These are phyloP conservation scores for Darksidea phi DNA, from an alignment of 495 filamentous ascomycete genomes.

Conservation along the genomic window DNA sequence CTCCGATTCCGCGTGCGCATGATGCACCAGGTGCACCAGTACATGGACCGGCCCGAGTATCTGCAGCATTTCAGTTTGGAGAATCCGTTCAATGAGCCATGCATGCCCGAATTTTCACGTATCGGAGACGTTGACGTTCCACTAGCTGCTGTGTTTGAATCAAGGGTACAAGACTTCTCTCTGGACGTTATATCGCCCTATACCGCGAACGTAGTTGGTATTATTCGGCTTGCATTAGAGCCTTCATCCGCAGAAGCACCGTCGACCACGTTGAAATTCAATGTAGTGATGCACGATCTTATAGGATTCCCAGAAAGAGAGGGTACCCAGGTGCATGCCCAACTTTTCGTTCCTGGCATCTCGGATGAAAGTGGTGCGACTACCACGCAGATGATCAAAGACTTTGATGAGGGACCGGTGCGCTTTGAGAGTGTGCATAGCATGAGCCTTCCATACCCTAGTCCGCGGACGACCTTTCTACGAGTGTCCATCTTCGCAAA, in stretches of 20 bases:
- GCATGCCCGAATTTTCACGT: constrained; percentile 86
- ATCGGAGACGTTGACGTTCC: constrained; percentile 94
- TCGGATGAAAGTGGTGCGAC: constrained; percentile 89
- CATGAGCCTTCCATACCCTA: constrained; percentile 92
- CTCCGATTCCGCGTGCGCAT: constrained; percentile 78
- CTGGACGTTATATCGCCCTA: constrained; percentile 91
- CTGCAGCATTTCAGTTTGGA: constrained; percentile 75
- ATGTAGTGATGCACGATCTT: constrained; percentile 98
- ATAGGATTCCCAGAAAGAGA: constrained; percentile 94
- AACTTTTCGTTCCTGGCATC: constrained; percentile 89
- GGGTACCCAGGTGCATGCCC: constrained; percentile 92
- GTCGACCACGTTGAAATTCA: constrained; percentile 92
- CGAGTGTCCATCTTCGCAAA: constrained; percentile 92
- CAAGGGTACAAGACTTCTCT: constrained; percentile 88
- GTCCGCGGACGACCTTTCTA: constrained; percentile 69
- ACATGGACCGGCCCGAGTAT: constrained; percentile 91
- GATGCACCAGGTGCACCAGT: constrained; percentile 97
- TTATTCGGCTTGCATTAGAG: constrained; percentile 86
- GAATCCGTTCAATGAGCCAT: constrained; percentile 85
- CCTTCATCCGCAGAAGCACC: constrained; percentile 92
- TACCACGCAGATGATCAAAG: constrained; percentile 90
- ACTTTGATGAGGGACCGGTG: constrained; percentile 92
- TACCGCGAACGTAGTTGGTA: constrained; percentile 82
- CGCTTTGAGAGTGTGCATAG: constrained; percentile 97
- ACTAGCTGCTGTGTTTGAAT: constrained; percentile 89